Evolutionary conservation across 352 stramenopile genomes (phyloP), one percentile per base, ranked within the genome.

Genomic region (Thraustotheca clavata): DNA sequence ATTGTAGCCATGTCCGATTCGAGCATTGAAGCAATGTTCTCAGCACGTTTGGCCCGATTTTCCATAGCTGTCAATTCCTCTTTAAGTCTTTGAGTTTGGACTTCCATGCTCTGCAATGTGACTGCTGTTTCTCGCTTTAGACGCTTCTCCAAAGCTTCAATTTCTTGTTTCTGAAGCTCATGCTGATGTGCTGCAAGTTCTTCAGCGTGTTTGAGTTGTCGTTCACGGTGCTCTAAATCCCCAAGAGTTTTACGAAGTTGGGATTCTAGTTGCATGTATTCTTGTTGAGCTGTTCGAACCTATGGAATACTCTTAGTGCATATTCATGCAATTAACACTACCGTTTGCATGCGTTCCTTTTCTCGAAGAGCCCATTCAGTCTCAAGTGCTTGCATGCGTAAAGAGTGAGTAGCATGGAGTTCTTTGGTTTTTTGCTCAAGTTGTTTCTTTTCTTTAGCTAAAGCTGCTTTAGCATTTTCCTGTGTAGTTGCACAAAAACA

Each of bases 321-420:
- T 7, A 18, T 12, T 16, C 18, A 59, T 27, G 8, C 29, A 4
- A 38, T 11, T 3, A 49, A 3, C 7, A 89, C 41, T 26, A 89
- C 67, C 16, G 60, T 69, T 26, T 49, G 52, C 41, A 72, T 87
- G 9, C 81, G 71, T 47, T 92, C 83, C 71, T 90, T 83, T 69
- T 91, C 83, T 20, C 80, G 74, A 12, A 77, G 72, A 11, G 81
- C 83, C 83, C 83, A 91, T 62, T 91, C 81, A 3, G 87, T 77
- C 36, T 93, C 81, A 4, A 93, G 66, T 32, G 87, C 79, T 18
- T 84, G 73, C 81, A 93, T 93, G 5, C 83, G 70, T 62, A 77
- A 88, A 75, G 78, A 85, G 50, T 86, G 72, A 7, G 69, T 57
- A 50, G 88, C 73, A 18, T 87, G 73, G 5, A 83, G 62, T 35